These are phyloP conservation scores for Talaromyces sp. DNA, from an alignment of 2,329 filamentous ascomycete species.

Conservation along the genomic window DNA sequence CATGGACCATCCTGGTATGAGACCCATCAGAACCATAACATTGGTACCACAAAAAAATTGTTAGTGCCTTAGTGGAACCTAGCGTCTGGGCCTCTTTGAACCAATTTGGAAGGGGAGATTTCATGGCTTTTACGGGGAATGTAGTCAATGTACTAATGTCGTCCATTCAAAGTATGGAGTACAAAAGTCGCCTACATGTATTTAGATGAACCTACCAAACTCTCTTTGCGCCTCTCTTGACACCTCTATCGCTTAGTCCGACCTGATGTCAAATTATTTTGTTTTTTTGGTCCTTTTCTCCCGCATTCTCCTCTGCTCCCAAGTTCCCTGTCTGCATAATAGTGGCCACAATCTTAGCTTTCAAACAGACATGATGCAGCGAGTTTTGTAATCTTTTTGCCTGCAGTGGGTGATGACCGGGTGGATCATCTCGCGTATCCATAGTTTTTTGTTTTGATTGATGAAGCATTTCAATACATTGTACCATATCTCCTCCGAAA, in stretches of 20 bases:
- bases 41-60: conserved; percentile 15
- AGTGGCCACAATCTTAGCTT: conserved; percentile 10
- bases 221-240: conserved; percentile 13
- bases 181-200: conserved; percentile 9
- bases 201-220: neutral
- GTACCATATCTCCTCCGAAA: neutral
- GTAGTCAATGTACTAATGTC: neutral
- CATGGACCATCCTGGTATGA: neutral
- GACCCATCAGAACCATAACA: conserved; percentile 16
- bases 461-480: conserved; percentile 11
- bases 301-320: neutral
- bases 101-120: neutral
- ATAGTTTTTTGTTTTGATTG: neutral
- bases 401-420: neutral
- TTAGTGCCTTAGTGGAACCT: neutral
- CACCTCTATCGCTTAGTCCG: neutral
- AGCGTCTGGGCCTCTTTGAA: conserved; percentile 1
- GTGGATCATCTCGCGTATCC: conserved; percentile 11
- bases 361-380: conserved; percentile 11
- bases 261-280: conserved; percentile 4
- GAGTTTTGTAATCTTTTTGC: conserved; percentile 1
- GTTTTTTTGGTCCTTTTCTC: neutral
- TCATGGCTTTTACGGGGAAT: neutral
- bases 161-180: conserved; percentile 6
- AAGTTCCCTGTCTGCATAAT: neutral